Percentiles rank a stretch among this genome's conserved stretches.
These are phyloP conservation scores for Pseudonectria foliicola DNA, from an alignment of 2,329 filamentous ascomycete genomes.

Conservation along the genomic window DNA sequence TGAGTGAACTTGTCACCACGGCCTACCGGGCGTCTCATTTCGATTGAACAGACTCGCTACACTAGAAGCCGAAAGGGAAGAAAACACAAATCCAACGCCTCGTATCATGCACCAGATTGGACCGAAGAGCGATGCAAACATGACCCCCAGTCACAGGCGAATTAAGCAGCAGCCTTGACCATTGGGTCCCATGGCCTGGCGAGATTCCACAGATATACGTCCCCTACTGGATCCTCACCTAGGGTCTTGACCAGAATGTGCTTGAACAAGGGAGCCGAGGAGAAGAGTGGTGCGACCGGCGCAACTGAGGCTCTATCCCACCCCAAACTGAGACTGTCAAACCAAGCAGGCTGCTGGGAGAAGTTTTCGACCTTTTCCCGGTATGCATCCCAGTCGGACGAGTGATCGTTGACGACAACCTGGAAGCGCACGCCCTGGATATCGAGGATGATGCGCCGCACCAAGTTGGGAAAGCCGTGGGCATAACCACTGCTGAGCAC, in stretches of 20 bases:
- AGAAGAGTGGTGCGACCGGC: conserved; percentile 22
- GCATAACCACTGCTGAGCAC: conserved; percentile 26
- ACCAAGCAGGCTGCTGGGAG: conserved; percentile 21
- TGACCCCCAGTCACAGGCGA: conserved; percentile 1
- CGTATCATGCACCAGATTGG: not conserved
- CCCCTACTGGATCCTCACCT: conserved; percentile 24
- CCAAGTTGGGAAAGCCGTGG: conserved; percentile 27
- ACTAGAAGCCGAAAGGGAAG: not conserved
- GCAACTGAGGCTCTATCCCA: conserved; percentile 21
- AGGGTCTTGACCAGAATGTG: conserved; percentile 31
- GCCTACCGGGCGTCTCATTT: conserved; percentile 10
- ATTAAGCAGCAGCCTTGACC: conserved; percentile 31
- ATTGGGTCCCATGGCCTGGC: conserved; percentile 36
- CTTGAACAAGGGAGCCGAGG: conserved; percentile 23
- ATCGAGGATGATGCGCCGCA: conserved; percentile 30
- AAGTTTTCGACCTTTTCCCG: conserved; percentile 28
- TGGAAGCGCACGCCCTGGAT: conserved; percentile 34
- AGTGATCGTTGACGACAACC: conserved; percentile 31
- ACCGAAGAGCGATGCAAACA: conserved; percentile 1
- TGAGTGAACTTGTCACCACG: conserved; percentile 12
- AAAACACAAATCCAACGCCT: conserved; percentile 7
- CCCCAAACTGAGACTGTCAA: conserved; percentile 18
- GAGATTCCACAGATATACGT: conserved; percentile 36
- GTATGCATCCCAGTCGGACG: conserved; percentile 26
- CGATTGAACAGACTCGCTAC: conserved; percentile 3